A percentile compares a stretch with the other conserved stretches of the same genome.
phyloP scores from a whole-genome alignment of 75 land plant genomes.

The Chamaecyparis obtusa region DNA sequence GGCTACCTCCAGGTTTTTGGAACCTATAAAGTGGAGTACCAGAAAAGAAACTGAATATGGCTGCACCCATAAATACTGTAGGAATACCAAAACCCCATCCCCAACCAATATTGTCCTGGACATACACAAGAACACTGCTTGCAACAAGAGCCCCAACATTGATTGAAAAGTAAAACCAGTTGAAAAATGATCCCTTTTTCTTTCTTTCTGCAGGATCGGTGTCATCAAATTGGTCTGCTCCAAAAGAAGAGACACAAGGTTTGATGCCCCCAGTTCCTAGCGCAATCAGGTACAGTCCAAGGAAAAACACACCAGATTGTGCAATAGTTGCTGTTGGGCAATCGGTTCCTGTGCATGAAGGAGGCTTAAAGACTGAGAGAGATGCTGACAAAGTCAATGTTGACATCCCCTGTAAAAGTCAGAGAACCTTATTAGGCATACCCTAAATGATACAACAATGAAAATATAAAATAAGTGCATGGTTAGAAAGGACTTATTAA shows the following conservation, averaged over 20 bases:
- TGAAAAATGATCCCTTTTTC: slow-evolving; percentile 56
- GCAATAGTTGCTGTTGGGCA: slow-evolving; percentile 38
- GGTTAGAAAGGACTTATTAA: not conserved
- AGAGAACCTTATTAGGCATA: not conserved
- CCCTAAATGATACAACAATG: not conserved
- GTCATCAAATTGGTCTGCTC: slow-evolving; percentile 90
- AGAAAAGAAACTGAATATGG: slow-evolving; percentile 56
- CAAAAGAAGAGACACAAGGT: slow-evolving; percentile 63
- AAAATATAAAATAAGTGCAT: not conserved
- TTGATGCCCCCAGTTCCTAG: slow-evolving; percentile 78
- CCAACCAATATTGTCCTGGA: slow-evolving; percentile 90
- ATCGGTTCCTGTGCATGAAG: slow-evolving; percentile 34
- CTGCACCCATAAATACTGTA: slow-evolving; percentile 62
- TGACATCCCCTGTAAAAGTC: slow-evolving; percentile 57
- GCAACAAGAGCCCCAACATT: slow-evolving; percentile 78
- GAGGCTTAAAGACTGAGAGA: slow-evolving; percentile 55
- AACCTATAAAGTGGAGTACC: slow-evolving; percentile 67
- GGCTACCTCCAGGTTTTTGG: slow-evolving; percentile 89
- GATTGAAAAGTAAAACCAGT: slow-evolving; percentile 63
- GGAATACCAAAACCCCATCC: slow-evolving; percentile 82
- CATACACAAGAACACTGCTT: slow-evolving; percentile 65
- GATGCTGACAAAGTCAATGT: slow-evolving; percentile 71
- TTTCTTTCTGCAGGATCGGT: slow-evolving; percentile 62
- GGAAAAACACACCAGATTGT: slow-evolving; percentile 67
- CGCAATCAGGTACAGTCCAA: slow-evolving; percentile 80